A percentile compares a stretch with the other conserved stretches of the same genome.
phyloP scores from a whole-genome alignment of 75 land plant genomes.

The Picea sitchensis region DNA sequence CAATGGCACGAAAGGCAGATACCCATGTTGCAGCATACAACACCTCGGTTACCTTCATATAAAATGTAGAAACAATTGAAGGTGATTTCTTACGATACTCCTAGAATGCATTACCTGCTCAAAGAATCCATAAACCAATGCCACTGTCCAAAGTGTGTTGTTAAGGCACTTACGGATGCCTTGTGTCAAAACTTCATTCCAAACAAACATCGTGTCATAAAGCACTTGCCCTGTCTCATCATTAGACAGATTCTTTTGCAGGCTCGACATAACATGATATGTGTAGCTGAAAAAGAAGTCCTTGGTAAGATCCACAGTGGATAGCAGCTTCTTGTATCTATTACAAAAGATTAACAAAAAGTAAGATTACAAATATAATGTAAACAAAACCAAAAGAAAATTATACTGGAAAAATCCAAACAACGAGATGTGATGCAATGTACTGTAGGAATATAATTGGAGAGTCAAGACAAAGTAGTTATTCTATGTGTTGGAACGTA shows the following conservation, averaged over 20 bases:
- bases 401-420: neutral
- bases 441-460: neutral
- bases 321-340: constrained; percentile 84
- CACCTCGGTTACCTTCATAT: too few relatives aligned
- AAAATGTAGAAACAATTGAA: neutral
- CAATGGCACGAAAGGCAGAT: too few relatives aligned
- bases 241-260: constrained; percentile 61
- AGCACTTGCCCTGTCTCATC: constrained; percentile 30
- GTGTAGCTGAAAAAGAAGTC: constrained; percentile 94
- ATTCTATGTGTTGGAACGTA: neutral
- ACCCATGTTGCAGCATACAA: too few relatives aligned
- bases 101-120: constrained; percentile 50
- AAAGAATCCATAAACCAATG: constrained; percentile 83
- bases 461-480: neutral
- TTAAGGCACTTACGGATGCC: constrained; percentile 61
- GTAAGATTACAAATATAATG: constrained; percentile 1
- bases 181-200: constrained; percentile 82
- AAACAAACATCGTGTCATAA: constrained; percentile 88
- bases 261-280: constrained; percentile 65
- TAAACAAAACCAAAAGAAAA: neutral
- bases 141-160: constrained; percentile 77
- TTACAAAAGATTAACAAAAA: constrained; percentile 17
- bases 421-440: neutral
- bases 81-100: neutral
- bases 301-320: constrained; percentile 79